Percentiles rank a stretch among this genome's conserved stretches.
Conservation (phyloP, 495 filamentous ascomycete genomes). For the Neurospora terricola region DNA sequence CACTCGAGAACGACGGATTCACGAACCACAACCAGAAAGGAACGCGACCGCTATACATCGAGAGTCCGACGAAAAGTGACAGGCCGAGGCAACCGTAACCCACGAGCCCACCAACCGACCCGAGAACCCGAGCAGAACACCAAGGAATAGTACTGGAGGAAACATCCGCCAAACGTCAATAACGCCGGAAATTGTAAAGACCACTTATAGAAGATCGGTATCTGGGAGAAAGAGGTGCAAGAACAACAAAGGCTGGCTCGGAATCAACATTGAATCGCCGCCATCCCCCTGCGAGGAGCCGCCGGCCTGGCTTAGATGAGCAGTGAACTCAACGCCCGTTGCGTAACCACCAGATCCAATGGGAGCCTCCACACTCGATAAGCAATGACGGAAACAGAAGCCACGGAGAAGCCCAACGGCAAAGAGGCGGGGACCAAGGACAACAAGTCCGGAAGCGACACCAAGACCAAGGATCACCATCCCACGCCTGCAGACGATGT, state of each 20-base stretch:
- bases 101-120: not conserved
- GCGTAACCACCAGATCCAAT: constrained; percentile 43
- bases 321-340: constrained; percentile 37
- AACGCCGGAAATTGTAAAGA: not conserved
- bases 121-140: constrained; percentile 4
- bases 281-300: constrained; percentile 36
- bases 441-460: constrained; percentile 36
- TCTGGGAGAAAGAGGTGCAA: not conserved
- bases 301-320: constrained; percentile 37
- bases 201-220: not conserved
- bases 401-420: constrained; percentile 39
- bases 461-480: constrained; percentile 35
- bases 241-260: constrained; percentile 9
- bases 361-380: constrained; percentile 27
- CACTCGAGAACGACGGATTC: not conserved
- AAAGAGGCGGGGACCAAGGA: constrained; percentile 35
- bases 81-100: not conserved
- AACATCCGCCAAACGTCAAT: not conserved
- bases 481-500: constrained; percentile 31
- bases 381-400: constrained; percentile 29
- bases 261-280: constrained; percentile 24
- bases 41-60: not conserved
- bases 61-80: not conserved
- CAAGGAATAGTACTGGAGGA: not conserved
- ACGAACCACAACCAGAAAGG: not conserved